phyloP scores from a whole-genome alignment of 2,329 filamentous ascomycete genomes.

The Phialocephala subalpina region DNA sequence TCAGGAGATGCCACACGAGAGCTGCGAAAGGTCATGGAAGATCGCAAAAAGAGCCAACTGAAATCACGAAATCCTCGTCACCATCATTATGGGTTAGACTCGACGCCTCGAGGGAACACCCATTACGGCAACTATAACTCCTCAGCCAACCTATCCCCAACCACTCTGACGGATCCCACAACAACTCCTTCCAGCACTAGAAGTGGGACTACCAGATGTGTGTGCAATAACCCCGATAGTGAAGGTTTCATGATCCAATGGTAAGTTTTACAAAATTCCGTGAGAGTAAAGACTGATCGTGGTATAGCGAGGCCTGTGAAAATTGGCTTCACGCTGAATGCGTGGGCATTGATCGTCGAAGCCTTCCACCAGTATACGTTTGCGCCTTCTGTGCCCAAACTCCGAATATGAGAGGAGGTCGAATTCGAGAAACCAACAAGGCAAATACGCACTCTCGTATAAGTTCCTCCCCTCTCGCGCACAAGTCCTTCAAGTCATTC shows the following conservation, averaged over 20 bases:
- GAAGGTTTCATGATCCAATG: slow-evolving; percentile 69
- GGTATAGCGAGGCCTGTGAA: slow-evolving; percentile 67
- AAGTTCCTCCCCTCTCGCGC: slow-evolving; percentile 51
- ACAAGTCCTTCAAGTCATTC: slow-evolving; percentile 53
- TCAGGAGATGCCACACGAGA: slow-evolving; percentile 67
- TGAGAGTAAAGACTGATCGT: slow-evolving; percentile 28
- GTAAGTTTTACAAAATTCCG: slow-evolving; percentile 50
- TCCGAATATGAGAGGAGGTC: slow-evolving; percentile 59
- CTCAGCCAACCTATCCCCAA: slow-evolving; percentile 56
- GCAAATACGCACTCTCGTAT: slow-evolving; percentile 24
- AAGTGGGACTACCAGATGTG: slow-evolving; percentile 57
- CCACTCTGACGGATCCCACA: slow-evolving; percentile 58
- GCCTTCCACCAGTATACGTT: slow-evolving; percentile 68
- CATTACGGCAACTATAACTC: slow-evolving; percentile 36
- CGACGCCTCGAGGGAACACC: slow-evolving; percentile 30
- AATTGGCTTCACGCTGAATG: slow-evolving; percentile 72
- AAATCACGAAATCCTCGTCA: slow-evolving; percentile 35
- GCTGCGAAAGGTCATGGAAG: slow-evolving; percentile 59
- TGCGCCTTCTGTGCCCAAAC: slow-evolving; percentile 70
- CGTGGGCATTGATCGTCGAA: slow-evolving; percentile 63
- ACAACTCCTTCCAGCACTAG: slow-evolving; percentile 52
- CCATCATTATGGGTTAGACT: slow-evolving; percentile 33
- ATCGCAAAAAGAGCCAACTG: slow-evolving; percentile 37
- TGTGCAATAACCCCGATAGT: slow-evolving; percentile 56
- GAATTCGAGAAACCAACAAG: slow-evolving; percentile 50